These are phyloP conservation scores for Neurospora sp. DNA, from an alignment of 2,329 filamentous ascomycete genomes.

Conservation along the genomic window DNA sequence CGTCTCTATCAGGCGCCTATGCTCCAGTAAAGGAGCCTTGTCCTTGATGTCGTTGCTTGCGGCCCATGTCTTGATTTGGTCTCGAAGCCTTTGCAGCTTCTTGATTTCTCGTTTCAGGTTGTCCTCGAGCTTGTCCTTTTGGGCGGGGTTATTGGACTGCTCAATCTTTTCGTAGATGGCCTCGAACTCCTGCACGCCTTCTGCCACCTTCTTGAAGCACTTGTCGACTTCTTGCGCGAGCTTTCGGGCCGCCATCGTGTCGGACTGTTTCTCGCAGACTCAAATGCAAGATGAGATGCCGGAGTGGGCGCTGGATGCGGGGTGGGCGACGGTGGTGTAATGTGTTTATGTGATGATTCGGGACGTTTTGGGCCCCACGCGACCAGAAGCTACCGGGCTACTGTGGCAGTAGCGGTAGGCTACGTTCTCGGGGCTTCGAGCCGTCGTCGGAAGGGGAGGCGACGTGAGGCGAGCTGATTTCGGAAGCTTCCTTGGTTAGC, in stretches of 20 bases:
- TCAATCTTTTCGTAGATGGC: constrained; percentile 97
- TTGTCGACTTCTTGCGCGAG: constrained; percentile 97
- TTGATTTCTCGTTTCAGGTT: constrained; percentile 99
- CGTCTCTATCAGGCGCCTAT: constrained; percentile 94
- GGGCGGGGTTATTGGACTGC: constrained; percentile 80
- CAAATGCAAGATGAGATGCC: neutral
- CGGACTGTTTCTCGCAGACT: constrained; percentile 5
- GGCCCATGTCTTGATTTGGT: constrained; percentile 99
- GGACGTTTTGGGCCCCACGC: constrained; percentile 4
- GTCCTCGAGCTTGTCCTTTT: constrained; percentile 98
- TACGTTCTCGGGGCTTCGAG: neutral
- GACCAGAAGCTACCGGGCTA: neutral
- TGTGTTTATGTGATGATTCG: constrained; percentile 1
- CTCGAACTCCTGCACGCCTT: constrained; percentile 88
- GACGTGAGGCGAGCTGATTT: neutral
- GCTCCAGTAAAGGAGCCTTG: constrained; percentile 87
- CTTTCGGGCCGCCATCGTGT: constrained; percentile 86
- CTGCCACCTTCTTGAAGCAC: constrained; percentile 96
- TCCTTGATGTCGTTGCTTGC: constrained; percentile 99
- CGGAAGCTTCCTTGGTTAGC: neutral
- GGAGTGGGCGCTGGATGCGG: neutral
- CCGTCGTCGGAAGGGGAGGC: neutral
- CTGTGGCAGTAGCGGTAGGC: constrained; percentile 2
- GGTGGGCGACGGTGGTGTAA: neutral
- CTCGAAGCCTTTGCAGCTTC: constrained; percentile 92